Percentiles rank a stretch among this genome's conserved stretches.
Evolutionary conservation across 768 basidiomycete species (phyloP).

Genomic region (Dacryopinax spathularia): DNA sequence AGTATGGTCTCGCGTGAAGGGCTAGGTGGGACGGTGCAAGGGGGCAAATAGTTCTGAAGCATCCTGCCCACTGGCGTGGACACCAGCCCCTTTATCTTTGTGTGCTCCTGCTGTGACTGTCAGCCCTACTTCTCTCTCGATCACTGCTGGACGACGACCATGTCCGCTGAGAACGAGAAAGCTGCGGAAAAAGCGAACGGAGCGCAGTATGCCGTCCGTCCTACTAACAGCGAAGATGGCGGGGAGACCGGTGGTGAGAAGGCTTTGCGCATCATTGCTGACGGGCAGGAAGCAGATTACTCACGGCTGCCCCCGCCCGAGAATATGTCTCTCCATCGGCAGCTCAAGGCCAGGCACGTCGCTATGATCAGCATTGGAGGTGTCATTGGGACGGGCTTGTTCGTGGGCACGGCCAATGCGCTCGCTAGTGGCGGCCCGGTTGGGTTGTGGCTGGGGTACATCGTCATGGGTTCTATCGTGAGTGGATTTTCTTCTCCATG

Average conservation of each 20-base stretch:
- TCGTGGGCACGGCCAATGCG: constrained; percentile 37
- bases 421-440: constrained; percentile 41
- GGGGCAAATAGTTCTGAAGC: neutral
- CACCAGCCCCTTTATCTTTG: neutral
- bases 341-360: constrained; percentile 56
- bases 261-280: neutral
- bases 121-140: neutral
- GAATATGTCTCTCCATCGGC: constrained; percentile 32
- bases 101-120: neutral
- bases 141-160: neutral
- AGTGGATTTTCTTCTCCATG: neutral
- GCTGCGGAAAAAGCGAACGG: neutral
- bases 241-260: neutral
- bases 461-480: constrained; percentile 29
- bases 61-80: neutral
- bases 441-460: constrained; percentile 37
- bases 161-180: neutral
- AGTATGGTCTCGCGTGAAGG: neutral
- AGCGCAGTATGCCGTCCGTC: neutral
- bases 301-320: neutral
- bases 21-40: neutral
- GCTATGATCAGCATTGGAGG: constrained; percentile 21
- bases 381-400: constrained; percentile 43
- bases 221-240: neutral
- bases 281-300: no score